These are phyloP conservation scores for Termitomyces sp. DNA, from an alignment of 768 basidiomycete genomes.

Conservation along the genomic window DNA sequence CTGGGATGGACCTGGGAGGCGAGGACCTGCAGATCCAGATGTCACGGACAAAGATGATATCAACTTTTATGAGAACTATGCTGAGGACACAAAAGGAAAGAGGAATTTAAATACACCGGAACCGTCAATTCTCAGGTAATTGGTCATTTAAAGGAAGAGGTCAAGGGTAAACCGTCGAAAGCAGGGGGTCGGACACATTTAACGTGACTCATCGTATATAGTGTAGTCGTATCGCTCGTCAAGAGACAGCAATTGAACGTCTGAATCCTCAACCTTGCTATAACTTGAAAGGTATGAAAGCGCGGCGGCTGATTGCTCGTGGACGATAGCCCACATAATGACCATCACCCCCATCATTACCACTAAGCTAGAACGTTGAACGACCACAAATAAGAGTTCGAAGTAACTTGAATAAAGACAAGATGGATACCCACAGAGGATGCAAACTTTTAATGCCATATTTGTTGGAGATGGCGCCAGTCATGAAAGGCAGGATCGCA, in stretches of 20 bases:
- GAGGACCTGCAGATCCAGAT: conserved; percentile 28
- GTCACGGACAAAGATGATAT: conserved; percentile 44
- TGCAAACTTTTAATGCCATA: conserved; percentile 58
- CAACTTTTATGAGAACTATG: conserved; percentile 89
- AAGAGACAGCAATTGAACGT: too few relatives aligned
- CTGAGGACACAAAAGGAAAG: conserved; percentile 67
- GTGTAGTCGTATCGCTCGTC: background rate
- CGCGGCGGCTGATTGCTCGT: conserved; percentile 3
- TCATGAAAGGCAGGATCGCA: conserved; percentile 67
- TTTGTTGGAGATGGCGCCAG: conserved; percentile 58
- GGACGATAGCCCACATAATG: conserved; percentile 50
- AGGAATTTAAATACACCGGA: conserved; percentile 26
- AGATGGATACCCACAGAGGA: conserved; percentile 43
- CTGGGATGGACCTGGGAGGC: conserved; percentile 82
- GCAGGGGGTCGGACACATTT: background rate
- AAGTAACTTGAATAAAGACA: background rate
- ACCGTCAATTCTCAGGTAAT: conserved; percentile 1
- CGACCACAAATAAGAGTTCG: background rate
- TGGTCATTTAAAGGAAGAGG: background rate
- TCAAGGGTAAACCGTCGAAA: background rate
- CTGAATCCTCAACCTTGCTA: background rate
- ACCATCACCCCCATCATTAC: conserved; percentile 57
- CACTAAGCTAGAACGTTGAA: conserved; percentile 35
- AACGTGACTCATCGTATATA: background rate
- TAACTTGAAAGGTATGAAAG: background rate